Conservation (phyloP, 805 yeast genomes). For the Yamadazyma paraphyllophila region DNA sequence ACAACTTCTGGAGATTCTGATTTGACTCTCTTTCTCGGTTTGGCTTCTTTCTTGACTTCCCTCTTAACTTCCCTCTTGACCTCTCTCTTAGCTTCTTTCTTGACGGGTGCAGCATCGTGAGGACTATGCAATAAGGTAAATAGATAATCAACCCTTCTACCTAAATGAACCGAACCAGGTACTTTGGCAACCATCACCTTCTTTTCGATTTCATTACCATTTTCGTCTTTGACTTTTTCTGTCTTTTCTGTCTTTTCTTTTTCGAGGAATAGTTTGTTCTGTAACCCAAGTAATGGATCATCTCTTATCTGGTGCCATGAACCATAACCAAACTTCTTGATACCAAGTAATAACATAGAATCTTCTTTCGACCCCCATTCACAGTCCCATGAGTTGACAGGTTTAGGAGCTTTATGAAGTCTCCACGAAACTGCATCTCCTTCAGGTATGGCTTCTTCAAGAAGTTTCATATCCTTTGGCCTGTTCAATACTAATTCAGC, state of each 20-base stretch:
- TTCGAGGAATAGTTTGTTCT: constrained; percentile 77
- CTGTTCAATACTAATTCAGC: constrained; percentile 84
- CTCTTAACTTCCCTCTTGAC: constrained; percentile 9
- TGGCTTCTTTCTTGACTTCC: constrained; percentile 12
- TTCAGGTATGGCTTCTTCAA: constrained; percentile 51
- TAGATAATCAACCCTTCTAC: constrained; percentile 87
- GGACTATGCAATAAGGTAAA: constrained; percentile 62
- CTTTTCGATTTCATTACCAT: constrained; percentile 30
- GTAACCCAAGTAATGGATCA: constrained; percentile 85
- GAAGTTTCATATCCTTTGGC: constrained; percentile 75
- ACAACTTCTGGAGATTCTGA: constrained; percentile 10
- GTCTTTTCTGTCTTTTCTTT: constrained; percentile 18
- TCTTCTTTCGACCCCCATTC: constrained; percentile 84
- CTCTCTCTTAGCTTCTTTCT: constrained; percentile 11
- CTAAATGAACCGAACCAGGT: constrained; percentile 90
- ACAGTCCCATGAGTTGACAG: constrained; percentile 88
- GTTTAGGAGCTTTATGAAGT: constrained; percentile 64
- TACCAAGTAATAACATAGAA: constrained; percentile 82
- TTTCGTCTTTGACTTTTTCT: constrained; percentile 27
- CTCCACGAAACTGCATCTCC: constrained; percentile 61
- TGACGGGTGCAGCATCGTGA: constrained; percentile 2
- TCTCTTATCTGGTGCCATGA: constrained; percentile 94
- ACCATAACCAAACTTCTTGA: constrained; percentile 91
- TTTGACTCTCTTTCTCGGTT: constrained; percentile 10
- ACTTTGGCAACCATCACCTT: constrained; percentile 35